phyloP scores from a whole-genome alignment of 139 green algal genomes.

The Chlamydomonas urium region DNA sequence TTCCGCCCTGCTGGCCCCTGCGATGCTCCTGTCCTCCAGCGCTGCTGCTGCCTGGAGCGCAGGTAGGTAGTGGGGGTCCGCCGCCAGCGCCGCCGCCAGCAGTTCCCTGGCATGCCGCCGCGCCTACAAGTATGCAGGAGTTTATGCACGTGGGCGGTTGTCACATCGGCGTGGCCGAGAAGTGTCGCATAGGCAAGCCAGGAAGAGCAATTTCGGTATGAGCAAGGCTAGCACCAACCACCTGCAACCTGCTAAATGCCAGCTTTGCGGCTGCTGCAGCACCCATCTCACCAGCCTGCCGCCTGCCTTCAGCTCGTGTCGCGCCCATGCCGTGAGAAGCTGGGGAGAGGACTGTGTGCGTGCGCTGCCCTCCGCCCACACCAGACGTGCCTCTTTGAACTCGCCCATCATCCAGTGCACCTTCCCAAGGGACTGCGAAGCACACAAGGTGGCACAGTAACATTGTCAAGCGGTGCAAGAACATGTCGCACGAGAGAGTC shows the following conservation, averaged over 20 bases:
- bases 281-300: not conserved
- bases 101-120: not conserved
- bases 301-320: slow-evolving; percentile 17
- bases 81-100: not conserved
- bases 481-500: slow-evolving; percentile 15
- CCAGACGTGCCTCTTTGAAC: slow-evolving; percentile 19
- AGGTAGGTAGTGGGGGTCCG: not conserved
- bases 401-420: slow-evolving; percentile 53
- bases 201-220: not conserved
- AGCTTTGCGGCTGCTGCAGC: not conserved
- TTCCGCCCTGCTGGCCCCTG: not conserved
- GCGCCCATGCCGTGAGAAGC: slow-evolving; percentile 30
- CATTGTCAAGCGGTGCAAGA: no score
- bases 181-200: not conserved
- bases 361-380: slow-evolving; percentile 31
- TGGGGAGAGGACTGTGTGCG: slow-evolving; percentile 19
- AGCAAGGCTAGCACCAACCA: not conserved
- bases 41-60: not conserved
- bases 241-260: not conserved
- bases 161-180: not conserved
- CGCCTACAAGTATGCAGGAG: not conserved
- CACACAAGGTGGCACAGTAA: no score
- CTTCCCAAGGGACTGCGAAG: slow-evolving; percentile 25
- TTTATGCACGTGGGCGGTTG: not conserved
- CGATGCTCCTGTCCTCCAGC: slow-evolving; percentile 10